Evolutionary conservation across 768 basidiomycete species (phyloP).

Genomic region (Leccinum ochraceum): DNA sequence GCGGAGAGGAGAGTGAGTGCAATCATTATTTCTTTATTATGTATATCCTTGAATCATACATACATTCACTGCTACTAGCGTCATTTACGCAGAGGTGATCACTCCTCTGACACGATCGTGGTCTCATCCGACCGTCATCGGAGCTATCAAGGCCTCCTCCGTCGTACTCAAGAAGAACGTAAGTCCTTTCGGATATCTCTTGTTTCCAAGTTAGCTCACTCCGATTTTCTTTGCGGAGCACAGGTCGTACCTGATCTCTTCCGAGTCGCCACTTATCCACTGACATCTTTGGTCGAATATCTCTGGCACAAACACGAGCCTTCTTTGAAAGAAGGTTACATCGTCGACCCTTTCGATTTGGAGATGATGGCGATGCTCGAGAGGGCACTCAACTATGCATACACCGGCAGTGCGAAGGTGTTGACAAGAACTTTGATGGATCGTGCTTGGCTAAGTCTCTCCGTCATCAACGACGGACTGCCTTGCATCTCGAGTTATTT

Average conservation of each 20-base stretch:
- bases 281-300: background rate
- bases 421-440: slow-evolving; percentile 6
- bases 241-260: background rate
- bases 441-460: background rate
- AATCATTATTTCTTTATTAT: no score
- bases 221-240: no score
- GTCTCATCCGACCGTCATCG: background rate
- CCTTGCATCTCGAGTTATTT: no score
- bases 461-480: no score
- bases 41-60: no score
- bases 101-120: background rate
- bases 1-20: background rate
- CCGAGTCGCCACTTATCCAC: background rate
- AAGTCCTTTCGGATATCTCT: background rate
- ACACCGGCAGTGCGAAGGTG: slow-evolving; percentile 1
- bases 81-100: background rate
- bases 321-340: background rate
- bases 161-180: background rate
- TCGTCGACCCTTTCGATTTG: background rate
- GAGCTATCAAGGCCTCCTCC: background rate
- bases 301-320: background rate
- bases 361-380: background rate
- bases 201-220: no score
- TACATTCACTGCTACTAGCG: no score
- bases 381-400: slow-evolving; percentile 2